Conservation (phyloP, 768 basidiomycete species). For the Lactarius vividus region DNA sequence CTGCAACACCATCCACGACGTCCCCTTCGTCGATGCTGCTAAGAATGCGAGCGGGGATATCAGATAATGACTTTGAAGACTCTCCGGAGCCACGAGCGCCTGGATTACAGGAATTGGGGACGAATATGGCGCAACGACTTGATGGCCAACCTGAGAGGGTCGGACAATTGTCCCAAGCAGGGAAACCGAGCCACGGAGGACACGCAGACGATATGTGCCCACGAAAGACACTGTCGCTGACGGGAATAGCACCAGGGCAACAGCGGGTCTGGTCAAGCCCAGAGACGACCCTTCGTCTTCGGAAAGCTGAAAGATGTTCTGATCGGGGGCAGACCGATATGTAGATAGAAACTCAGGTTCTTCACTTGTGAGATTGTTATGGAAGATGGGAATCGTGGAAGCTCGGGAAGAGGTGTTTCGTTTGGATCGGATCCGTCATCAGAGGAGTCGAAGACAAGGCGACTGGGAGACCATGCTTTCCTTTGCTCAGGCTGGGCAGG, state of each 20-base stretch:
- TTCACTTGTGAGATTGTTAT: conserved; percentile 12
- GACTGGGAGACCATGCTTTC: conserved; percentile 62
- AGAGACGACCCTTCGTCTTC: conserved; percentile 39
- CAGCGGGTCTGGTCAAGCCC: conserved; percentile 33
- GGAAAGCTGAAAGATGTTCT: conserved; percentile 48
- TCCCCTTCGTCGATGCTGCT: conserved; percentile 24
- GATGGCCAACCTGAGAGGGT: conserved; percentile 43
- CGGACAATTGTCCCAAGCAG: conserved; percentile 54
- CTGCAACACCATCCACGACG: conserved; percentile 55
- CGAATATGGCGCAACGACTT: conserved; percentile 72
- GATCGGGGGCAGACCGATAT: conserved; percentile 44
- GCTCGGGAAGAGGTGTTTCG: conserved; percentile 36
- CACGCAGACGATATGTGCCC: conserved; percentile 59
- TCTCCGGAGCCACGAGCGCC: conserved; percentile 29
- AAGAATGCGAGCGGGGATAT: conserved; percentile 26
- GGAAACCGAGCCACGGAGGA: conserved; percentile 60
- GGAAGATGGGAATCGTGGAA: conserved; percentile 12
- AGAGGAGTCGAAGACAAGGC: conserved; percentile 35
- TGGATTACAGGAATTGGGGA: conserved; percentile 67
- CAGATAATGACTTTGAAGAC: conserved; percentile 14
- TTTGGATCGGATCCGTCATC: conserved; percentile 29
- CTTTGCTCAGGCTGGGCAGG: conserved; percentile 3
- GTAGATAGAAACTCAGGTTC: conserved; percentile 42
- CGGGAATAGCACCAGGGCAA: conserved; percentile 44
- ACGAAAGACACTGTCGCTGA: conserved; percentile 62